phyloP scores from a whole-genome alignment of 2,329 filamentous ascomycete genomes.

The Metarhizium rileyi region DNA sequence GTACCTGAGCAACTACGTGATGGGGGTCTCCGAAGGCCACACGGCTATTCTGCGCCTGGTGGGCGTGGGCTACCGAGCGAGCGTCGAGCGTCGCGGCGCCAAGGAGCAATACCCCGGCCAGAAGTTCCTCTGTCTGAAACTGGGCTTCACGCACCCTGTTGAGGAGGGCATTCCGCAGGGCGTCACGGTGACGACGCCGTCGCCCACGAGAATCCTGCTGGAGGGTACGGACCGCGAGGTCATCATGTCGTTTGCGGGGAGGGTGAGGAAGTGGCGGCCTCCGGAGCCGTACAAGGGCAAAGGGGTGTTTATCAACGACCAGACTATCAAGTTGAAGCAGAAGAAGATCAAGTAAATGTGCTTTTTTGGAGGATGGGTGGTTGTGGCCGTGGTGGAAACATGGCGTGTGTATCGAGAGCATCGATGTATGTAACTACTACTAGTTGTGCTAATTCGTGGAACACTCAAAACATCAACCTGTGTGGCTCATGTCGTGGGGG shows the following conservation, averaged over 20 bases:
- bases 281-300: constrained; percentile 99
- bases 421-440: constrained; percentile 2
- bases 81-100: constrained; percentile 64
- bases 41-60: constrained; percentile 86
- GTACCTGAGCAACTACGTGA: constrained; percentile 81
- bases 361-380: neutral
- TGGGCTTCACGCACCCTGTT: constrained; percentile 93
- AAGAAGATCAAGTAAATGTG: constrained; percentile 80
- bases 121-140: constrained; percentile 84
- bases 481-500: neutral
- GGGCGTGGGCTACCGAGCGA: constrained; percentile 90
- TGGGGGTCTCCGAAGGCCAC: constrained; percentile 93
- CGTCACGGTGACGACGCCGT: constrained; percentile 77
- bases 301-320: constrained; percentile 95
- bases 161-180: constrained; percentile 77
- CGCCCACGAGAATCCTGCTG: constrained; percentile 82
- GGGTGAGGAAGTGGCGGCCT: constrained; percentile 77
- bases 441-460: neutral
- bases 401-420: neutral
- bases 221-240: constrained; percentile 81
- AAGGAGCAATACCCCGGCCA: constrained; percentile 73
- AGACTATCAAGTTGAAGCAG: constrained; percentile 96
- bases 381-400: neutral
- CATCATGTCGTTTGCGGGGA: constrained; percentile 84
- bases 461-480: too few relatives aligned